A percentile compares a stretch with the other conserved stretches of the same genome.
These are phyloP conservation scores for Trichoderma asperelloides DNA, from an alignment of 495 filamentous ascomycete genomes.

Conservation along the genomic window DNA sequence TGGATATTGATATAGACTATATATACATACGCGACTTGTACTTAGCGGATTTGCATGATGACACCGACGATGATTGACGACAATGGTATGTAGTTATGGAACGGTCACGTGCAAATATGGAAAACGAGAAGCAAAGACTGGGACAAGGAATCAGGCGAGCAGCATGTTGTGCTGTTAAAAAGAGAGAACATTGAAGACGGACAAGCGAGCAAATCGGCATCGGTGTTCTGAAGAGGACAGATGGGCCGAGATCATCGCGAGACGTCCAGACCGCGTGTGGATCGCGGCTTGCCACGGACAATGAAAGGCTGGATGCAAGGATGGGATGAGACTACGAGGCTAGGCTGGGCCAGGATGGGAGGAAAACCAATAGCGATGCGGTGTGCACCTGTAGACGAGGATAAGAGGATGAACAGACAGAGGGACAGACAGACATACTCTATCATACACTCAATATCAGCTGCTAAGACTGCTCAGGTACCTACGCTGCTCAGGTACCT, in stretches of 20 bases:
- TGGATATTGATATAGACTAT: constrained; percentile 4
- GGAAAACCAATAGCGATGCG: no score
- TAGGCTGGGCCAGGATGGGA: neutral
- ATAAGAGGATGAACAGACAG: no score
- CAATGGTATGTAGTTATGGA: neutral
- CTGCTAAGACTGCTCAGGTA: no score
- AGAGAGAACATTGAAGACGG: neutral
- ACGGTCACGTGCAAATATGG: neutral
- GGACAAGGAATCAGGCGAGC: neutral
- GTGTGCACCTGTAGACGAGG: no score
- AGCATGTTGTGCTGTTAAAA: neutral
- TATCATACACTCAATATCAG: no score
- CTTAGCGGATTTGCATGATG: neutral
- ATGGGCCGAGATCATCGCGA: neutral
- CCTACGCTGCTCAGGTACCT: no score
- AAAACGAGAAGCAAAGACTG: neutral
- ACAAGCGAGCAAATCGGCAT: neutral
- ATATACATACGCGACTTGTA: neutral
- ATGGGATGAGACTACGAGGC: neutral
- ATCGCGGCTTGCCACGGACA: neutral
- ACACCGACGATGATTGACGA: neutral
- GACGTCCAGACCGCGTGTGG: neutral
- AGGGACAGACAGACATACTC: no score
- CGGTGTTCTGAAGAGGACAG: neutral
- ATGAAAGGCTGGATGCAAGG: no score